These are phyloP conservation scores for Lentithecium fluviatile DNA, from an alignment of 495 filamentous ascomycete genomes.

Conservation along the genomic window DNA sequence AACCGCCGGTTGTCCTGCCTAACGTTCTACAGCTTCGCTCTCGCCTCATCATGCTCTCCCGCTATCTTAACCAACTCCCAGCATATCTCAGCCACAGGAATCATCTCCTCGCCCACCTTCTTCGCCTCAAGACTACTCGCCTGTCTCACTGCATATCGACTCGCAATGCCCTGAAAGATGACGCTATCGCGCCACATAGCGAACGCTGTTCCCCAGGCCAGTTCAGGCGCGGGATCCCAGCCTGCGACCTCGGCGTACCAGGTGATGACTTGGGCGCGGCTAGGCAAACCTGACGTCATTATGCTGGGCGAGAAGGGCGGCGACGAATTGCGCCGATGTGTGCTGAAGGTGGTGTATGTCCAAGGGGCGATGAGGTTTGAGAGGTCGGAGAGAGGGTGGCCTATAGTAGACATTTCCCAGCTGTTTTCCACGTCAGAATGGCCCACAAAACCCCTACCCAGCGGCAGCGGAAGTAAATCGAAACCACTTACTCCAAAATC, in stretches of 20 bases:
- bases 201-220: constrained; percentile 62
- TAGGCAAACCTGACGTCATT: constrained; percentile 61
- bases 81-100: constrained; percentile 64
- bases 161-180: constrained; percentile 88
- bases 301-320: constrained; percentile 57
- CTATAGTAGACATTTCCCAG: constrained; percentile 95
- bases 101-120: constrained; percentile 61
- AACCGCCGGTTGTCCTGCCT: background rate
- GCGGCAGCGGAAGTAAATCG: background rate
- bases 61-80: constrained; percentile 61
- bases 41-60: no score
- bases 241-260: constrained; percentile 73
- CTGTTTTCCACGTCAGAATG: constrained; percentile 36
- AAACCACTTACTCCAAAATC: constrained; percentile 66
- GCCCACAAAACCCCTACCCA: no score
- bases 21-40: background rate
- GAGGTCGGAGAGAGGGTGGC: constrained; percentile 86
- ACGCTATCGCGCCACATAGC: constrained; percentile 65
- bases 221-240: constrained; percentile 58
- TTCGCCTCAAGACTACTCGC: constrained; percentile 79
- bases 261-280: constrained; percentile 60
- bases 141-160: constrained; percentile 73
- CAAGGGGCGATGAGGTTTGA: constrained; percentile 73
- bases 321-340: constrained; percentile 32
- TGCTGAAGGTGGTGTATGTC: constrained; percentile 39